Percentiles rank a stretch among this genome's conserved stretches.
Conservation (phyloP, 352 stramenopile genomes). For the Phytophthora kernoviae region DNA sequence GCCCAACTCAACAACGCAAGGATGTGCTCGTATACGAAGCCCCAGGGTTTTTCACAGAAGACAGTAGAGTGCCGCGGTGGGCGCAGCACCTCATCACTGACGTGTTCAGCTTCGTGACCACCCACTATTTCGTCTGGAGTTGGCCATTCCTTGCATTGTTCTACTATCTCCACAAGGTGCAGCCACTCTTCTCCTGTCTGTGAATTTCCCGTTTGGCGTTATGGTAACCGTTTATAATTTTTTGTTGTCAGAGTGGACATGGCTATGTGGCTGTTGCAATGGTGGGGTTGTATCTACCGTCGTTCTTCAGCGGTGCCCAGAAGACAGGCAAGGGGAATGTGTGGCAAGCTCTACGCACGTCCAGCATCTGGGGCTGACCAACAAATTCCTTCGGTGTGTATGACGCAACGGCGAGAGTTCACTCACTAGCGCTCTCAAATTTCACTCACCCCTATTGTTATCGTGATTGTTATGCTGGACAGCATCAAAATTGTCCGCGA, state of each 20-base stretch:
- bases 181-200: too few relatives aligned
- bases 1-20: constrained; percentile 1
- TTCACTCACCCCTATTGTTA: background rate
- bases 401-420: too few relatives aligned
- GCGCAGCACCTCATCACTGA: constrained; percentile 33
- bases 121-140: constrained; percentile 58
- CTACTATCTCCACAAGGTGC: constrained; percentile 47
- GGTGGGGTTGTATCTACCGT: constrained; percentile 45
- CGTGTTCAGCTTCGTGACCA: constrained; percentile 42
- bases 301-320: constrained; percentile 45
- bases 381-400: constrained; percentile 36
- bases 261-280: constrained; percentile 33
- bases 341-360: constrained; percentile 38
- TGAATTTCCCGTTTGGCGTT: too few relatives aligned
- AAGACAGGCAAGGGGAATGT: constrained; percentile 34
- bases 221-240: too few relatives aligned
- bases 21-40: constrained; percentile 37
- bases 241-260: too few relatives aligned
- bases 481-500: constrained; percentile 42
- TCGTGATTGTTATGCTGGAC: background rate
- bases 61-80: constrained; percentile 35
- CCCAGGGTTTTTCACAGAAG: constrained; percentile 32
- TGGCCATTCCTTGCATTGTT: constrained; percentile 37
- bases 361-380: constrained; percentile 39
- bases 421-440: background rate